A percentile compares a stretch with the other conserved stretches of the same genome.
These are phyloP conservation scores for Dichomitus squalens DNA, from an alignment of 1,284 basidiomycete species.

Conservation along the genomic window DNA sequence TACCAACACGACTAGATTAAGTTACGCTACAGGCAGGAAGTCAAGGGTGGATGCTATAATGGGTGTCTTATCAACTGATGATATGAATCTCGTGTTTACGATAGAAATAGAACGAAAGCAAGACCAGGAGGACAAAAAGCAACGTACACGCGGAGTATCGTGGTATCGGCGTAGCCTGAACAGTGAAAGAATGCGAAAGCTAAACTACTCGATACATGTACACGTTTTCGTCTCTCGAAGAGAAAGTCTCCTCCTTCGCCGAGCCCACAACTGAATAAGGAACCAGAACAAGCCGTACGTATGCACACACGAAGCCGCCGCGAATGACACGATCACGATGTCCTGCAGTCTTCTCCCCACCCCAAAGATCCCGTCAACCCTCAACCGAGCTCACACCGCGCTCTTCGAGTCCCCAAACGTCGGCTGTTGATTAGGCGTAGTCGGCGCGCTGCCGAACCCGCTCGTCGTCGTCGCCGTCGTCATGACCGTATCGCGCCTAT, in stretches of 20 bases:
- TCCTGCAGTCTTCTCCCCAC: neutral
- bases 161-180: neutral
- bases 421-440: slow-evolving; percentile 10
- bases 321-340: no score
- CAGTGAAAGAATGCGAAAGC: neutral
- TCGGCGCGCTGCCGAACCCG: slow-evolving; percentile 2
- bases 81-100: no score
- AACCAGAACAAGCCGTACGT: no score
- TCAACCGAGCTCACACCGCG: slow-evolving; percentile 9
- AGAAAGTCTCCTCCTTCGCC: neutral
- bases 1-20: neutral
- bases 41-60: no score
- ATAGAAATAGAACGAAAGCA: neutral
- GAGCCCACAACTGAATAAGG: no score
- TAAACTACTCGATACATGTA: neutral
- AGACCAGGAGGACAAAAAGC: no score
- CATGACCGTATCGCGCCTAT: slow-evolving; percentile 16
- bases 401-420: slow-evolving; percentile 12
- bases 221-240: neutral
- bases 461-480: neutral
- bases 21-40: no score
- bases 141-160: neutral
- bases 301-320: no score
- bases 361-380: no score
- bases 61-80: no score